These are phyloP conservation scores for Decorospora gaudefroyi DNA, from an alignment of 2,329 filamentous ascomycete genomes.

Conservation along the genomic window DNA sequence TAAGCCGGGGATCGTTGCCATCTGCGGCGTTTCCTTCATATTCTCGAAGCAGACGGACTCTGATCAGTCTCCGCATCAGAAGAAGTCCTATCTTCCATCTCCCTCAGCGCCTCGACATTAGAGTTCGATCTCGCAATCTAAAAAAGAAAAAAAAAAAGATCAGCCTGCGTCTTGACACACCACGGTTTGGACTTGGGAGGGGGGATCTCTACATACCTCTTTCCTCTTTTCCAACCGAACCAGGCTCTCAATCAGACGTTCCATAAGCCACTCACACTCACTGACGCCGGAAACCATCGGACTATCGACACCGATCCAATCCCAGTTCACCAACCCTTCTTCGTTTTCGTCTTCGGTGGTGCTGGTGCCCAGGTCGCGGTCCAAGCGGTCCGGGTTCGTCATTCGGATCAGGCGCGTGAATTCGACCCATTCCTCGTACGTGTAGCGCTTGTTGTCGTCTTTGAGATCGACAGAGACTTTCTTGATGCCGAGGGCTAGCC, in stretches of 20 bases:
- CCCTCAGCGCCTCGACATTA: slow-evolving; percentile 4
- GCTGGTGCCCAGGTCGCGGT: slow-evolving; percentile 14
- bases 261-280: slow-evolving; percentile 70
- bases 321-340: slow-evolving; percentile 68
- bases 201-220: too few relatives aligned
- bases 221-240: slow-evolving; percentile 43
- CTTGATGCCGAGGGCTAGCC: slow-evolving; percentile 71
- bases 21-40: too few relatives aligned
- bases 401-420: slow-evolving; percentile 75
- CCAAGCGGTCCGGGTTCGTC: slow-evolving; percentile 33
- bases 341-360: slow-evolving; percentile 60
- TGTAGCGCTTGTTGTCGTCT: slow-evolving; percentile 66
- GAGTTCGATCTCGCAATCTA: slow-evolving; percentile 1
- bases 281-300: slow-evolving; percentile 66
- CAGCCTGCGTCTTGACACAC: too few relatives aligned
- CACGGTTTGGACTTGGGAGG: too few relatives aligned
- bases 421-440: slow-evolving; percentile 84
- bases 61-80: too few relatives aligned
- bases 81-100: slow-evolving; percentile 5
- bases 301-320: slow-evolving; percentile 72
- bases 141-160: too few relatives aligned
- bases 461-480: slow-evolving; percentile 67
- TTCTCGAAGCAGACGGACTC: too few relatives aligned
- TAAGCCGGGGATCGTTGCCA: too few relatives aligned
- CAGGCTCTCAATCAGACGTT: slow-evolving; percentile 68